Conservation (phyloP, 192 early-diverging fungal species). For the Backusella psychrophila region DNA sequence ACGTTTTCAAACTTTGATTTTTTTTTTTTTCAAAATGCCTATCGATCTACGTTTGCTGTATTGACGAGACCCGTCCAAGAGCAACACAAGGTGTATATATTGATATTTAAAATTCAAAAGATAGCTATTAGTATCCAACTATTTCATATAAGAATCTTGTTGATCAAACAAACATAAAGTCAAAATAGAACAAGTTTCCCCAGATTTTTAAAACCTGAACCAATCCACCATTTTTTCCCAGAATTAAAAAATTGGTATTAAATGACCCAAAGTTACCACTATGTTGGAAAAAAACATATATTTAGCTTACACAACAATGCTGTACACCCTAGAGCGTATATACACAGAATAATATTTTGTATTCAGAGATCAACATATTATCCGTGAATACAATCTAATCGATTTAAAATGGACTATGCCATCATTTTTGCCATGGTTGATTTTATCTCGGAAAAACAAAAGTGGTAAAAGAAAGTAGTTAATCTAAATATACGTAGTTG, state of each 20-base stretch:
- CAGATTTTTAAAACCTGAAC: background rate
- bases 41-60: no score
- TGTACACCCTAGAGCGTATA: background rate
- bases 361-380: background rate
- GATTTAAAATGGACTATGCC: background rate
- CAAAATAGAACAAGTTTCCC: no score
- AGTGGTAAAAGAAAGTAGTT: background rate
- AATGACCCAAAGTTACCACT: background rate
- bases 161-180: no score
- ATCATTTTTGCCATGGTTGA: background rate
- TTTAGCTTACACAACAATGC: background rate
- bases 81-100: no score
- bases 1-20: no score
- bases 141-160: no score
- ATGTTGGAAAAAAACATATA: background rate
- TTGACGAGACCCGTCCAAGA: no score
- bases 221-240: background rate
- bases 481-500: no score
- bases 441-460: background rate
- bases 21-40: no score
- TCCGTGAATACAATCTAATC: background rate
- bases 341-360: no score
- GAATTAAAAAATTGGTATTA: background rate
- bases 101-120: no score
- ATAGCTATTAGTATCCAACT: no score